Conservation (phyloP, 2,329 filamentous ascomycete genomes). For the Aureobasidium leucospermi region DNA sequence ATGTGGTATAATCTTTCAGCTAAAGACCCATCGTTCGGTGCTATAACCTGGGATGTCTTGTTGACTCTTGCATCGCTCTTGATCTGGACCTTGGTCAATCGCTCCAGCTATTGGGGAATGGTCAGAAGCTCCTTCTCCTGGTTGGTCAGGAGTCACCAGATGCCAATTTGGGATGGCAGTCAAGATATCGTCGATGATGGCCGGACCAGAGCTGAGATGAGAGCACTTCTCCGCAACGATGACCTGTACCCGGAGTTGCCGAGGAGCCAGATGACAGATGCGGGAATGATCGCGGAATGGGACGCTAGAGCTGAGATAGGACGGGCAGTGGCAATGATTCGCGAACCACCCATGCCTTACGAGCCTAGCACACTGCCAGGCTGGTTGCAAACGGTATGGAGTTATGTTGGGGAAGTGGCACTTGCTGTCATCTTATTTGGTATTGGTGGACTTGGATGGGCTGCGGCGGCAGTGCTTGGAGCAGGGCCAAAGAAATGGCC, state of each 20-base stretch:
- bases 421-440: neutral
- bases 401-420: too few relatives aligned
- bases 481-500: neutral
- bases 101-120: conserved; percentile 44
- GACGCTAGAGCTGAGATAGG: too few relatives aligned
- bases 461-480: conserved; percentile 1
- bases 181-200: neutral
- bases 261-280: too few relatives aligned
- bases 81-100: conserved; percentile 50
- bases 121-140: neutral
- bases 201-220: neutral
- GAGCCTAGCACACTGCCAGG: too few relatives aligned
- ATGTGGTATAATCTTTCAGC: too few relatives aligned
- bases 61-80: conserved; percentile 48
- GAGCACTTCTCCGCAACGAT: too few relatives aligned
- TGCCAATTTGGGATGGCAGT: neutral
- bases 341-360: too few relatives aligned
- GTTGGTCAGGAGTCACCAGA: neutral
- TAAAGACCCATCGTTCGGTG: conserved; percentile 50
- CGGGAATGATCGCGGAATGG: too few relatives aligned
- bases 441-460: conserved; percentile 11
- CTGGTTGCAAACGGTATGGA: too few relatives aligned
- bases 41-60: conserved; percentile 51
- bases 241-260: too few relatives aligned
- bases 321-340: too few relatives aligned